Evolutionary conservation across 257 asterid species (phyloP).

Genomic region (Echites panduratus): DNA sequence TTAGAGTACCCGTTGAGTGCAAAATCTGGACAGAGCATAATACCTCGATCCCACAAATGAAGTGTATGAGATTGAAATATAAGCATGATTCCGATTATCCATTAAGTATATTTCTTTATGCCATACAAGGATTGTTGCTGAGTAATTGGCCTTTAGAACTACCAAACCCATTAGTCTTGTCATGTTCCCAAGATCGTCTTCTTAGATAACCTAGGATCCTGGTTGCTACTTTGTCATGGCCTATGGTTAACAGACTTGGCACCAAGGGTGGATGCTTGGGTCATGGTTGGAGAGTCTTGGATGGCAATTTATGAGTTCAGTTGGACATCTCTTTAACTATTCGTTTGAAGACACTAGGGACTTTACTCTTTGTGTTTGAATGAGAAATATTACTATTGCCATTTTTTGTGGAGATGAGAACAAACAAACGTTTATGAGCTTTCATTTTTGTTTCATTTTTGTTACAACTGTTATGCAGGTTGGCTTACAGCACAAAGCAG

Average conservation of each 20-base stretch:
- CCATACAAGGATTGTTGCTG: background rate
- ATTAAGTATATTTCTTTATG: background rate
- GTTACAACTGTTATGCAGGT: slow-evolving; percentile 45
- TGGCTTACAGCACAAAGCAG: slow-evolving; percentile 64
- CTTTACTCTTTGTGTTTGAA: background rate
- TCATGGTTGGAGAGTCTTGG: background rate
- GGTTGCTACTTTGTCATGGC: no score
- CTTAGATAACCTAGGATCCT: no score
- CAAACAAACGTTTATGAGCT: background rate
- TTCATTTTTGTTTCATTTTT: background rate
- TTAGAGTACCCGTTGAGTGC: background rate
- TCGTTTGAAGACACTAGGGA: background rate
- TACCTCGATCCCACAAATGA: background rate
- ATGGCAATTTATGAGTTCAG: slow-evolving; percentile 1
- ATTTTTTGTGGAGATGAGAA: background rate
- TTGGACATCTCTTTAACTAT: background rate
- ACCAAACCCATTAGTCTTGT: background rate
- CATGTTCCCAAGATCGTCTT: background rate
- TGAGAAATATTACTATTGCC: background rate
- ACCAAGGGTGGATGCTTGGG: no score
- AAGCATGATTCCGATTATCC: background rate
- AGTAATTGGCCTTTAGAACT: background rate
- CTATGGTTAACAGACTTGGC: no score
- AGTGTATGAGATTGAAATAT: background rate
- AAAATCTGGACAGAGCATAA: background rate